Base-by-base conservation (phyloP, 2,329 filamentous ascomycete genomes). In the Claviceps cyperi region DNA sequence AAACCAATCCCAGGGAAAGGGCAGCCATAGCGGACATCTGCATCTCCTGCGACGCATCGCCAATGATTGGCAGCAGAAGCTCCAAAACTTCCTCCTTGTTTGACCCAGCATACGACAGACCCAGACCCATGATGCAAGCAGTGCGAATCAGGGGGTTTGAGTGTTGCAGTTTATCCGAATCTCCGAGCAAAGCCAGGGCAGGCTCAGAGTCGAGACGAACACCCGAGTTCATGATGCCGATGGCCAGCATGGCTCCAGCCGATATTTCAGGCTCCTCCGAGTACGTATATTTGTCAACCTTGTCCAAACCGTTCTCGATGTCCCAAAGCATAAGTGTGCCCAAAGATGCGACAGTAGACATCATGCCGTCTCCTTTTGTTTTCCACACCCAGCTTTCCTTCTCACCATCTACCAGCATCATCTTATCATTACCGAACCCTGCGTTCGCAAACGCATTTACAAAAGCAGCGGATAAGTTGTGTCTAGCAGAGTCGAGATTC, bases 351-450 rank as follows among this genome's bases (percentile, higher is more conserved):
- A 94, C 86, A 0, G 91, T 96, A 1, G 92, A 97, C 68, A 95
- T 77, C 89, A 95, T 95, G 55, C 92, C 92, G 61, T 96, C 90
- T 41, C 94, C 89, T 69, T 98, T 98, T 19, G 94, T 97, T 74
- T 97, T 98, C 88, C 89, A 98, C 4, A 98, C 87, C 91, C 92
- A 98, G 55, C 84, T 86, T 59, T 85, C 83, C 71, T 94, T 94
- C 55, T 89, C 83, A 52, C 86, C 83, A 19, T 92, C 84, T 41
- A 88, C 83, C 51, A 97, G 74, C 91, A 98, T 96, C 80, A 98
- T 85, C 75, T 96, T 97, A 67, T 98, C 92, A 51, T 90, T 86
- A 43, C 89, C 86, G 59, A 89, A 98, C 35, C 92, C 92, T 49
- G 92, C 90, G 59, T 98, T 98, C 54, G 92, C 89, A 61, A 98